Evolutionary conservation across 2,329 filamentous ascomycete species (phyloP).

Genomic region (Stachybotrys elegans): DNA sequence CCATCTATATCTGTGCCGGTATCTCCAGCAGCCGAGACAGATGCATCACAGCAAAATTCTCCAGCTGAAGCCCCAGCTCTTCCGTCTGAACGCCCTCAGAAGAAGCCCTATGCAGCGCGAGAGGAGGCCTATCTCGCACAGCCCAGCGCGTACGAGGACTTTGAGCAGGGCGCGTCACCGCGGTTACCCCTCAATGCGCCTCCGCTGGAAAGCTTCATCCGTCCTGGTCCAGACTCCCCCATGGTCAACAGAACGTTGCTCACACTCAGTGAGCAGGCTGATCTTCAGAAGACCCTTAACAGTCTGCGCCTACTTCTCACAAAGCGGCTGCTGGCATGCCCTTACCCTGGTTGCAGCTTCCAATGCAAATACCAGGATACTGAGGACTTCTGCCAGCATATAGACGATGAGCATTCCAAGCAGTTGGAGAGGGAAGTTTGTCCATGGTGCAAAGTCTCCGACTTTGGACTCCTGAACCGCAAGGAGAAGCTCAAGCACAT

Average conservation of each 20-base stretch:
- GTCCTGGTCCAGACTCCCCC: constrained; percentile 26
- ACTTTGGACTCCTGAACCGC: no score
- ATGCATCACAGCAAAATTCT: background rate
- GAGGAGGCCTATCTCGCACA: constrained; percentile 17
- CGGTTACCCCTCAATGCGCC: constrained; percentile 14
- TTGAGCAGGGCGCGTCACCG: constrained; percentile 6
- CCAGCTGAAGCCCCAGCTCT: background rate
- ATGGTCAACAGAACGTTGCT: constrained; percentile 30
- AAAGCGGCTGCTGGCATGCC: no score
- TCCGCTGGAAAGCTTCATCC: constrained; percentile 29
- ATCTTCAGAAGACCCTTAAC: constrained; percentile 22
- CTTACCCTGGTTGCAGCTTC: no score
- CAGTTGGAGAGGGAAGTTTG: no score
- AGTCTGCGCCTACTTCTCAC: no score
- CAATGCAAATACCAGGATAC: no score
- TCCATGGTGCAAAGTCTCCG: no score
- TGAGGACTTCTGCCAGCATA: no score
- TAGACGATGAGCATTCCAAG: no score
- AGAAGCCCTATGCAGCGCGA: background rate
- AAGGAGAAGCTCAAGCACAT: no score
- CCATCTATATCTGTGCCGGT: no score
- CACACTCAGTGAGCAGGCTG: constrained; percentile 34
- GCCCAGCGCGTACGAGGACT: constrained; percentile 13
- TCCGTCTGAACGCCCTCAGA: background rate
- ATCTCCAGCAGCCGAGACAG: background rate